phyloP scores from a whole-genome alignment of 305 asterid species.

The Fraxinus latifolia region DNA sequence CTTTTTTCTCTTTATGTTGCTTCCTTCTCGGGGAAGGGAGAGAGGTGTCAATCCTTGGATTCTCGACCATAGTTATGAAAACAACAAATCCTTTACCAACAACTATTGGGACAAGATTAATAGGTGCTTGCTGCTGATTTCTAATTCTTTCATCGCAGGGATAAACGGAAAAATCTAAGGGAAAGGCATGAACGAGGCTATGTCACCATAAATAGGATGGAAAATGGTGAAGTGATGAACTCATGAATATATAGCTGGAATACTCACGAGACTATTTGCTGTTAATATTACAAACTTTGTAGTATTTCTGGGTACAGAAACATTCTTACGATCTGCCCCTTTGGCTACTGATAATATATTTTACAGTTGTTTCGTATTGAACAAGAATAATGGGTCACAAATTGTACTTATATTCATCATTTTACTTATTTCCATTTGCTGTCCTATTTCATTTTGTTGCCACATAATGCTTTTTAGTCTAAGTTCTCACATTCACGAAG shows the following conservation, averaged over 20 bases:
- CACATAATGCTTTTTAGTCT: not conserved
- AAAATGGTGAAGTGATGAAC: not conserved
- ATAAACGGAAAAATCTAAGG: not conserved
- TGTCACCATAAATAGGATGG: not conserved
- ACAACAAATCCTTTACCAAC: not conserved
- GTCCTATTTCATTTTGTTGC: not conserved
- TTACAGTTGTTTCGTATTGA: not conserved
- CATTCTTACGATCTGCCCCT: not conserved
- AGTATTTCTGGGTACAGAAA: not conserved
- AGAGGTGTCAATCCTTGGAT: not conserved
- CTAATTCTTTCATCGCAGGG: not conserved
- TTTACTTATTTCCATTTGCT: not conserved
- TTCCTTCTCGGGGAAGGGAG: not conserved
- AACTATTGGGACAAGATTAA: not conserved
- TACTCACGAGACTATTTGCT: not conserved
- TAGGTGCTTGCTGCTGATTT: not conserved
- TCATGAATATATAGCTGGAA: not conserved
- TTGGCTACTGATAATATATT: not conserved
- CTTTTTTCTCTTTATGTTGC: not conserved
- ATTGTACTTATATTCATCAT: conserved; percentile 21
- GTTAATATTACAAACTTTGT: not conserved
- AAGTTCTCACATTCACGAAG: not conserved
- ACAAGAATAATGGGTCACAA: not conserved
- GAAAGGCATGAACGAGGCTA: not conserved
- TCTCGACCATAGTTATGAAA: not conserved